Conservation (phyloP, 805 yeast genomes). For the Barnettozyma vustinii region DNA sequence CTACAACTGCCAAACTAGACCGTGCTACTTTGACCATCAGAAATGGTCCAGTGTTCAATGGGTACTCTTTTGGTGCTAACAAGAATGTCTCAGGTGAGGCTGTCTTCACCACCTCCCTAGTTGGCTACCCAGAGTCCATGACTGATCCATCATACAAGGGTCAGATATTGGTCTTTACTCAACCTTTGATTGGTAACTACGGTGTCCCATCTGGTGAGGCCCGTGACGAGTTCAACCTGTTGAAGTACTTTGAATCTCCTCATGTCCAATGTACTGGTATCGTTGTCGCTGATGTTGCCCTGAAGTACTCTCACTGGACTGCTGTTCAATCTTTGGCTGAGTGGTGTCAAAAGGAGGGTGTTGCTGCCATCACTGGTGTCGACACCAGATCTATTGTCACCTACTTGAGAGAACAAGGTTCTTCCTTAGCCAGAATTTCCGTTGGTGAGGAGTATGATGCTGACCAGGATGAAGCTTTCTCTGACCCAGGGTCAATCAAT, state of each 20-base stretch:
- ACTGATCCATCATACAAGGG: slow-evolving; percentile 98
- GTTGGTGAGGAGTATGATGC: slow-evolving; percentile 91
- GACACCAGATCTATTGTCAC: slow-evolving; percentile 95
- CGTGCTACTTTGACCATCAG: slow-evolving; percentile 88
- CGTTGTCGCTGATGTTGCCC: slow-evolving; percentile 92
- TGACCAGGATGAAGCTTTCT: slow-evolving; percentile 84
- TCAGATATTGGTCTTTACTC: slow-evolving; percentile 94
- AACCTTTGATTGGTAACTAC: slow-evolving; percentile 95
- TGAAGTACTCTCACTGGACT: slow-evolving; percentile 98
- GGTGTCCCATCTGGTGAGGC: slow-evolving; percentile 89
- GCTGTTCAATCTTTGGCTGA: slow-evolving; percentile 93
- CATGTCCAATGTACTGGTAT: slow-evolving; percentile 91
- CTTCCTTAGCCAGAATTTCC: slow-evolving; percentile 84
- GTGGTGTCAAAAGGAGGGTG: slow-evolving; percentile 96
- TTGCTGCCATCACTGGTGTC: slow-evolving; percentile 94
- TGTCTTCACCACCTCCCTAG: slow-evolving; percentile 95
- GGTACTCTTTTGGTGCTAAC: slow-evolving; percentile 94
- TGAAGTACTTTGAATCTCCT: slow-evolving; percentile 90
- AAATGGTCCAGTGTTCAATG: slow-evolving; percentile 90
- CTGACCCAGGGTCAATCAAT: slow-evolving; percentile 85
- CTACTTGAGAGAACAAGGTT: slow-evolving; percentile 92
- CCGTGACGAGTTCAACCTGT: slow-evolving; percentile 77
- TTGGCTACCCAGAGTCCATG: slow-evolving; percentile 98
- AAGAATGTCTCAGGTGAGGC: slow-evolving; percentile 94
- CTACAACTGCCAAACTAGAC: slow-evolving; percentile 37